These are phyloP conservation scores for Tuber melanosporum DNA, from an alignment of 495 filamentous ascomycete species.

Conservation along the genomic window DNA sequence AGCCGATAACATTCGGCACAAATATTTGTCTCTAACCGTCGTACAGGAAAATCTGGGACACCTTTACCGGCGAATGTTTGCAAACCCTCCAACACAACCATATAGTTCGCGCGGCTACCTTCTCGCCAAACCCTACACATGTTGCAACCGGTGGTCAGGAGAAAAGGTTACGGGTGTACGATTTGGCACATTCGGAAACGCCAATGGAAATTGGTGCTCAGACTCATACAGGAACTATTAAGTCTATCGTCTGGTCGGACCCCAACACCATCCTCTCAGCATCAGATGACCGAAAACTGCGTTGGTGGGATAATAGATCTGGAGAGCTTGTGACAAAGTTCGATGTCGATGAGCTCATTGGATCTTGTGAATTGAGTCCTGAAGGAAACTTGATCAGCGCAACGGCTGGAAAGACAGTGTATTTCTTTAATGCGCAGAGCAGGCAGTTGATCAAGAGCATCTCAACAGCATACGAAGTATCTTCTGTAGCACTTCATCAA, in stretches of 20 bases:
- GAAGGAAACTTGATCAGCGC: conserved; percentile 39
- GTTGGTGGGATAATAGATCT: conserved; percentile 88
- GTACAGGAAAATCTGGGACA: conserved; percentile 88
- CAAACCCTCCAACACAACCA: conserved; percentile 84
- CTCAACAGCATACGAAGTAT: conserved; percentile 72
- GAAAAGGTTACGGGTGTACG: conserved; percentile 93
- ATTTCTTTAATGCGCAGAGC: conserved; percentile 76
- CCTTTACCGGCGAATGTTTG: conserved; percentile 82
- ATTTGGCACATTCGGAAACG: conserved; percentile 52
- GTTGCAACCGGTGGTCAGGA: conserved; percentile 87
- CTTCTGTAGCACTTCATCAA: conserved; percentile 79
- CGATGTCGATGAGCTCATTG: conserved; percentile 70
- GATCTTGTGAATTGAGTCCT: conserved; percentile 78
- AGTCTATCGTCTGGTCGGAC: conserved; percentile 90
- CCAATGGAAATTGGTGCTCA: conserved; percentile 78
- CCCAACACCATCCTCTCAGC: conserved; percentile 82
- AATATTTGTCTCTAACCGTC: conserved; percentile 17
- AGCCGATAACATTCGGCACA: conserved; percentile 3
- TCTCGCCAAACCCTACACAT: conserved; percentile 71
- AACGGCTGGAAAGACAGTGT: conserved; percentile 78
- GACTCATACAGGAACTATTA: conserved; percentile 78
- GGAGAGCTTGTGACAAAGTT: conserved; percentile 64
- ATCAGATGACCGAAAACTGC: conserved; percentile 79
- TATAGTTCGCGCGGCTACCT: conserved; percentile 88
- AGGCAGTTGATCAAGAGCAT: conserved; percentile 71